phyloP scores from a whole-genome alignment of 768 basidiomycete genomes.

The Leccinellum albellum region DNA sequence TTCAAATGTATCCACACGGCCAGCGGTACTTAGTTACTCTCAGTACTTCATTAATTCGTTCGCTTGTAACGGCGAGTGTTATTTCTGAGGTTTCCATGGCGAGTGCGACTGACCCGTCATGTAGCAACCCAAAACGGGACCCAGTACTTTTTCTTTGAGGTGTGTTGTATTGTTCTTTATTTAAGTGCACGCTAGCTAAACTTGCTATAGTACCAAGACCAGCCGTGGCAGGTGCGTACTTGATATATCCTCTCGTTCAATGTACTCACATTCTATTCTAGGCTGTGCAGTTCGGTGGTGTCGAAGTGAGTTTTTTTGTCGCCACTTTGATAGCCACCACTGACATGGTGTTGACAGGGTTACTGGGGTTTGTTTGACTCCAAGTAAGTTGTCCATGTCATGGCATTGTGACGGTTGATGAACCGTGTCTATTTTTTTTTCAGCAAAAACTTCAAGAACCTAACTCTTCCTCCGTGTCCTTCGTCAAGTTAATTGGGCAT shows the following conservation, averaged over 20 bases:
- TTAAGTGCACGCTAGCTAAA: conserved; percentile 1
- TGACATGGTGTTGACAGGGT: conserved; percentile 28
- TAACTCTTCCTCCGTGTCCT: conserved; percentile 62
- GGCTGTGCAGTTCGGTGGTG: conserved; percentile 71
- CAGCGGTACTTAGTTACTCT: conserved; percentile 5
- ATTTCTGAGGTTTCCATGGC: neutral
- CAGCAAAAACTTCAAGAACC: conserved; percentile 68
- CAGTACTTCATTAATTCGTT: conserved; percentile 83
- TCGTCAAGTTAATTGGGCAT: neutral
- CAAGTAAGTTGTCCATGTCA: conserved; percentile 37
- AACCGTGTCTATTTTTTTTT: neutral
- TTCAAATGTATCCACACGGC: neutral
- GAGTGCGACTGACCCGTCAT: conserved; percentile 5
- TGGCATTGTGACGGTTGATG: conserved; percentile 23
- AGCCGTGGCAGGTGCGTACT: conserved; percentile 69
- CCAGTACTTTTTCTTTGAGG: conserved; percentile 86
- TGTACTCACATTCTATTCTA: conserved; percentile 25
- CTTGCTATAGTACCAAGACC: conserved; percentile 58
- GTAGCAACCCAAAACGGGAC: conserved; percentile 74
- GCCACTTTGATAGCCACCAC: conserved; percentile 2
- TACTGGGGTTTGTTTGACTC: conserved; percentile 67
- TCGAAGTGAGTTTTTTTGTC: conserved; percentile 45
- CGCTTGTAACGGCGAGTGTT: conserved; percentile 51
- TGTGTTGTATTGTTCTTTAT: conserved; percentile 18
- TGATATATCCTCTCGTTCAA: neutral